These are phyloP conservation scores for Bidens hawaiensis DNA, from an alignment of 140 eudicot species.

Conservation along the genomic window DNA sequence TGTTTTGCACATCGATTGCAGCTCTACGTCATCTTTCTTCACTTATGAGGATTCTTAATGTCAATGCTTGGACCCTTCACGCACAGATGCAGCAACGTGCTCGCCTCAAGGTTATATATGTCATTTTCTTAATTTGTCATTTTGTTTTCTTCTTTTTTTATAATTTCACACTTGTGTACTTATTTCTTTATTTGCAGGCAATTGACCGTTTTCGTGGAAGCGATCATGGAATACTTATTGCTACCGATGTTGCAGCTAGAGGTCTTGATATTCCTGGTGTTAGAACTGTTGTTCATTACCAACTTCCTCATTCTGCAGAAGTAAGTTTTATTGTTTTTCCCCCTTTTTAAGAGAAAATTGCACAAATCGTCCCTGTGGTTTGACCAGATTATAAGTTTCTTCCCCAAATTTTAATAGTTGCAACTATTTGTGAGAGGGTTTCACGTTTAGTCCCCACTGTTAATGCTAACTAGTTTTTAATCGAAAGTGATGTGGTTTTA, in stretches of 20 bases:
- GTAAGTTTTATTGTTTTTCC: conserved; percentile 30
- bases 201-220: conserved; percentile 83
- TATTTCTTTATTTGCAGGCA: conserved; percentile 46
- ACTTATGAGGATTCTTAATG: conserved; percentile 51
- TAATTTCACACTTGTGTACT: neutral
- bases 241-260: conserved; percentile 96
- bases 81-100: conserved; percentile 97
- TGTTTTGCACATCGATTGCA: conserved; percentile 93
- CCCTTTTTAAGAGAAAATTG: too few species aligned
- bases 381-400: too few species aligned
- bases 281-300: conserved; percentile 91
- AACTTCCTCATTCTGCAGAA: conserved; percentile 94
- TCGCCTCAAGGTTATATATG: too few species aligned
- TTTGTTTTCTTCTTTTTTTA: neutral
- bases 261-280: conserved; percentile 96
- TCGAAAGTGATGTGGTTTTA: too few species aligned
- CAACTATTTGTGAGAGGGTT: too few species aligned
- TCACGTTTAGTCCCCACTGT: too few species aligned
- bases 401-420: too few species aligned
- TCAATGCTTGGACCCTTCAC: conserved; percentile 72
- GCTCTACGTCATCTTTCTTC: conserved; percentile 82
- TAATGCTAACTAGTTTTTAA: too few species aligned
- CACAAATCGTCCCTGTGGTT: too few species aligned
- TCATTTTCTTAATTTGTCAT: too few species aligned
- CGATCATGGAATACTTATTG: conserved; percentile 79